Evolutionary conservation across 108 stramenopile genomes (phyloP), one percentile per base, ranked within the genome.

Genomic region (Aurantiochytrium sp.): DNA sequence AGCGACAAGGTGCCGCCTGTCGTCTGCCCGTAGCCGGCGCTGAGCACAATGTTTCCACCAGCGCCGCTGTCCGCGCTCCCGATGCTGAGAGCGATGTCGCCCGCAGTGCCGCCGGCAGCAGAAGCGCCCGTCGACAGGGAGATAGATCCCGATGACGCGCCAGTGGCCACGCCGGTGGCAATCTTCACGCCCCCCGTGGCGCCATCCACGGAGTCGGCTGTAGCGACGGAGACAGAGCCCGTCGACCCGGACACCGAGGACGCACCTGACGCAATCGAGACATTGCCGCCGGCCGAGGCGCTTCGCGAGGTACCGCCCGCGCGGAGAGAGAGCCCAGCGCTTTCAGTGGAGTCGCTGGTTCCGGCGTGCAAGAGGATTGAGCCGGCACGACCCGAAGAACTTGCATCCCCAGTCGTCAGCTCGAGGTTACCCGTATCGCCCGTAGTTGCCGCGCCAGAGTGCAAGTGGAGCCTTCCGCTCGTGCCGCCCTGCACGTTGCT

Each of bases 191-290:
- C 45, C 3, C 86, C 86, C 4, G 55, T 24, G 4, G 34, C 86
- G 37, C 39, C 19, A 34, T 48, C 55, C 4, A 12, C 45, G 8
- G 91, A 45, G 19, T n/a, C 55, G 3, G 89, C 91, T 4, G 90
- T 89, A 22, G 86, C 52, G 6, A 92, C 24, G 15, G 52, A 42
- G n/a, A 91, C 42, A 22, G 30, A 48, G 31, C 92, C 92, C 45
- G 89, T 59, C 30, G 45, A 17, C 15, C 91, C 91, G 6, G 31
- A 42, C 36, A 4, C 48, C 4, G 86, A 86, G 4, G 90, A 88
- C 15, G 89, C 54, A 4, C 59, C 50, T 15, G 50, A 52, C 17
- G 17, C 50, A 52, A 52, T 30, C 12, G 27, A 34, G 22, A 65
- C 59, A 24, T 65, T 27, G 34, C 59, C 59, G 34, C 59, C 59